Evolutionary conservation across 192 early-diverging fungal genomes (phyloP), one percentile per base, ranked within the genome.

Genomic region (Umbelopsis sp.): DNA sequence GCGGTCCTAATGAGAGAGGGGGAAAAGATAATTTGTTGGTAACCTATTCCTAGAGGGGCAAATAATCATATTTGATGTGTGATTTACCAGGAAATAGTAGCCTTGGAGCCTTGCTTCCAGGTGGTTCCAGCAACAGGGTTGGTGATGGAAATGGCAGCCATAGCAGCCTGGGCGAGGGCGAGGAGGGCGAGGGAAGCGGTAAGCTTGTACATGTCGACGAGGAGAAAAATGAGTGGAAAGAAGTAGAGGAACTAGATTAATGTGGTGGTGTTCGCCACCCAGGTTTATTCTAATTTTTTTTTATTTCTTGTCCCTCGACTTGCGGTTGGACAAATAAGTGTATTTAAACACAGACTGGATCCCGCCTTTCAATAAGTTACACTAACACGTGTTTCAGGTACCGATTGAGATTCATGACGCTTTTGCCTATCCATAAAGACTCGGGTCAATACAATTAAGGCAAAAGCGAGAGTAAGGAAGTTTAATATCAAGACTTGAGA

Each of bases 21-120:
- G 18, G 4, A 16, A 21, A 49, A 21, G 5, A 16, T 6, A 16
- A 20, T 20, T 16, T 5, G 15, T 49, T 49, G 48, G 48, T 49
- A 49, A 49, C 12, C 48, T 49, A 49, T 49, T 49, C 48, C 48
- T 20, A 18, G 48, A 49, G 2, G 37, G 37, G 37, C 10, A 41
- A 41, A 10, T 6, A 41, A 41, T 4, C 1, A 41, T 41, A 9
- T 41, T 9, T 41, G 30, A n/a, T 21, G n/a, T n/a, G n/a, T n/a
- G n/a, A 23, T 30, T 27, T 61, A 61, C 69, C 69, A 71, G 18
- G 69, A 22, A 52, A 71, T 71, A 13, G 30, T 37, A 33, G 27
- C 69, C 30, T 50, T 46, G 20, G 50, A 27, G 37, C 69, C 69
- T 23, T 46, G 45, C 65, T 66, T 66, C 65, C 65, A 66, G n/a